These are phyloP conservation scores for Glomus cerebriforme DNA, from an alignment of 192 early-diverging fungal genomes.

Conservation along the genomic window DNA sequence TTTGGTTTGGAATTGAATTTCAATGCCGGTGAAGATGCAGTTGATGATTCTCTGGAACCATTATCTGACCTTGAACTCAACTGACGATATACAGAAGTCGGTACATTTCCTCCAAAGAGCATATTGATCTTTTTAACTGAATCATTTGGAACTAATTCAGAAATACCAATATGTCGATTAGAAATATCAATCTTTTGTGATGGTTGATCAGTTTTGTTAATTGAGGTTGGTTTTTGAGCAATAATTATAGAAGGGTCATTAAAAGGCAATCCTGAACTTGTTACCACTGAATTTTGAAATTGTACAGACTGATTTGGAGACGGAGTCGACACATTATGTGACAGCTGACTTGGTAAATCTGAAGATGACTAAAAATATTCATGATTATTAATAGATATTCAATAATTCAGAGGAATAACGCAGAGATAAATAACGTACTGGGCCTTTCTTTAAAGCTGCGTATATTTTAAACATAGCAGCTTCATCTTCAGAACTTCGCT, in stretches of 20 bases:
- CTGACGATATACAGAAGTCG: constrained; percentile 61
- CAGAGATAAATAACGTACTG: constrained; percentile 29
- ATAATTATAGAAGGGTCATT: constrained; percentile 31
- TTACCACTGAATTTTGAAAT: neutral
- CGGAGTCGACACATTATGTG: neutral
- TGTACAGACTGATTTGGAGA: constrained; percentile 2
- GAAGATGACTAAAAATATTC: neutral
- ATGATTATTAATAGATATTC: too few relatives aligned
- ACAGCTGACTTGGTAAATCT: neutral
- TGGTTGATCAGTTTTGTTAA: neutral
- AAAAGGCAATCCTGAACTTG: constrained; percentile 26
- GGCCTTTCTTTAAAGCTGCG: constrained; percentile 55
- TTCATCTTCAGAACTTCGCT: constrained; percentile 43
- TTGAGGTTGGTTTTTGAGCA: constrained; percentile 13
- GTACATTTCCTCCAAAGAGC: constrained; percentile 54
- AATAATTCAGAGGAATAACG: too few relatives aligned
- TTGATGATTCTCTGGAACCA: constrained; percentile 30
- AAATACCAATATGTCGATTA: constrained; percentile 7
- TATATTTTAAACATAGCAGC: constrained; percentile 57
- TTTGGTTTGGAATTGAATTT: constrained; percentile 30
- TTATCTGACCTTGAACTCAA: constrained; percentile 55
- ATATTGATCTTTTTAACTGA: constrained; percentile 28
- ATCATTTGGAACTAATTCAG: constrained; percentile 19
- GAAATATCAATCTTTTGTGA: constrained; percentile 21
- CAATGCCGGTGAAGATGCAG: constrained; percentile 28